These are phyloP conservation scores for Bruguiera parviflora DNA, from an alignment of 345 rosid species.

Conservation along the genomic window DNA sequence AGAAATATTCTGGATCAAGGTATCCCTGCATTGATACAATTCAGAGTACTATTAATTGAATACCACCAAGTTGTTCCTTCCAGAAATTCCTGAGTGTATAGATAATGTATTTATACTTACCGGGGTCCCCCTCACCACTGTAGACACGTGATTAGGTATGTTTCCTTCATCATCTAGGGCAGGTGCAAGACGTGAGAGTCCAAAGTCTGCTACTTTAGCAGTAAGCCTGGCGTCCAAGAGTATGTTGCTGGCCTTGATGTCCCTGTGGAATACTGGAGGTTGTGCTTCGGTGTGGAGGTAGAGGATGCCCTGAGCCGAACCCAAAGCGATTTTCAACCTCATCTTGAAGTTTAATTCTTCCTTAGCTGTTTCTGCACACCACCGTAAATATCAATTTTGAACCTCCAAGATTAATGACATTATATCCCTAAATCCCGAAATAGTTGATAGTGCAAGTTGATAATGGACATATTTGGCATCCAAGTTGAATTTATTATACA, in stretches of 20 bases:
- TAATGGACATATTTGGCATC: too few relatives aligned
- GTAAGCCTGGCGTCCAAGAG: constrained; percentile 39
- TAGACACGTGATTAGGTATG: constrained; percentile 39
- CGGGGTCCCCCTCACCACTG: constrained; percentile 47
- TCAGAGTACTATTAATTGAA: background rate
- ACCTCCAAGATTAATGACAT: background rate
- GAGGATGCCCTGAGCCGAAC: constrained; percentile 46
- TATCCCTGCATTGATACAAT: constrained; percentile 36
- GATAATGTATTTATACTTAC: constrained; percentile 17
- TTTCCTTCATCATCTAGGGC: constrained; percentile 28
- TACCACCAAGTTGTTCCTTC: background rate
- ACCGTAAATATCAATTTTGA: background rate
- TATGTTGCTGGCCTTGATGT: constrained; percentile 53
- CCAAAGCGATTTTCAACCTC: constrained; percentile 42
- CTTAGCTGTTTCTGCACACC: constrained; percentile 5
- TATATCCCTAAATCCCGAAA: background rate
- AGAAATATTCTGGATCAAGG: constrained; percentile 49
- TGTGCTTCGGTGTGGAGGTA: constrained; percentile 56
- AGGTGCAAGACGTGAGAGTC: constrained; percentile 51
- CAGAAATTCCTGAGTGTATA: too few relatives aligned
- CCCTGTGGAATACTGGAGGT: constrained; percentile 51
- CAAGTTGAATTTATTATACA: too few relatives aligned
- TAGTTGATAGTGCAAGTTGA: too few relatives aligned
- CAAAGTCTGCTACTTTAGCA: constrained; percentile 57
- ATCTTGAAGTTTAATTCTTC: constrained; percentile 29